phyloP scores from a whole-genome alignment of 805 yeast species.

The Isabelozyma pseudorhagii region DNA sequence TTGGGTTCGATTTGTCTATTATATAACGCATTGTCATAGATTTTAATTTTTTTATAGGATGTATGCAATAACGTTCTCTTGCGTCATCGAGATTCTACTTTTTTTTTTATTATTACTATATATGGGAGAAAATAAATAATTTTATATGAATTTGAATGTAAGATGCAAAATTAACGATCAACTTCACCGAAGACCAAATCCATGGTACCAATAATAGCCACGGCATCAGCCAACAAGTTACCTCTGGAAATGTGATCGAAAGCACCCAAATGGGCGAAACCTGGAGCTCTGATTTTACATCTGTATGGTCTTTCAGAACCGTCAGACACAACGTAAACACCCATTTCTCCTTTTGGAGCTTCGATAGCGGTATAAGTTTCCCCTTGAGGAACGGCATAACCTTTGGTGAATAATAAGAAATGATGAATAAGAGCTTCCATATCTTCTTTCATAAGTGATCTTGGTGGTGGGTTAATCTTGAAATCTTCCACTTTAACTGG shows the following conservation, averaged over 20 bases:
- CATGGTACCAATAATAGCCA: constrained; percentile 93
- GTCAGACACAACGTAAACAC: constrained; percentile 82
- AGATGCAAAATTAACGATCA: constrained; percentile 58
- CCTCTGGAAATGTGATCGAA: constrained; percentile 86
- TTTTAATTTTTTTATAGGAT: background rate
- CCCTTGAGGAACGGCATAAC: constrained; percentile 85
- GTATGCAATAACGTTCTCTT: background rate
- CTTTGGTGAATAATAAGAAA: constrained; percentile 83
- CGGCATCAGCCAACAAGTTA: constrained; percentile 86
- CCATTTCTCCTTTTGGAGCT: constrained; percentile 96
- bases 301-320: constrained; percentile 89
- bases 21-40: constrained; percentile 13
- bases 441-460: constrained; percentile 80
- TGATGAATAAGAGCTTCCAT: constrained; percentile 92
- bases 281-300: constrained; percentile 93
- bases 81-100: background rate
- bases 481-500: constrained; percentile 89
- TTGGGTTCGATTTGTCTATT: constrained; percentile 27
- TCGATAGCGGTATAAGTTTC: constrained; percentile 90
- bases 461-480: constrained; percentile 80
- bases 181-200: constrained; percentile 94
- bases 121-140: background rate
- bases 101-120: background rate
- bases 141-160: background rate
- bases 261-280: constrained; percentile 86